A percentile compares a stretch with the other conserved stretches of the same genome.
Evolutionary conservation across 2,329 filamentous ascomycete species (phyloP).

Genomic region (Fusarium nodosum): DNA sequence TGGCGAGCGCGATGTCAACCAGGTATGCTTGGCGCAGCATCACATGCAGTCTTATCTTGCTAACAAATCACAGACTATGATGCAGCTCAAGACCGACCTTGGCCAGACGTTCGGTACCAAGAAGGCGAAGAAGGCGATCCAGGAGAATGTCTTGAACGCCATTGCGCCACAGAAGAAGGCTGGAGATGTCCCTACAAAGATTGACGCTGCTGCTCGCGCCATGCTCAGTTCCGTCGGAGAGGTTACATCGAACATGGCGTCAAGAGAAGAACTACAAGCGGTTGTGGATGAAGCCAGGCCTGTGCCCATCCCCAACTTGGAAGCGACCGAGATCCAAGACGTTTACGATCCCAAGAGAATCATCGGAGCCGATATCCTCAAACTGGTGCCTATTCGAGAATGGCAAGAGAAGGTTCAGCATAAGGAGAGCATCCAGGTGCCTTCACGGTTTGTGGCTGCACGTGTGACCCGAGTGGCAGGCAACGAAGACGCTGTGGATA

Average conservation of each 20-base stretch:
- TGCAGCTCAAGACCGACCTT: constrained; percentile 75
- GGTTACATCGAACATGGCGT: constrained; percentile 74
- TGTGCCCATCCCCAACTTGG: constrained; percentile 76
- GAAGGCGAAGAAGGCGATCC: constrained; percentile 84
- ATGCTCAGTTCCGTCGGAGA: constrained; percentile 75
- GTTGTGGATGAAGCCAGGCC: constrained; percentile 77
- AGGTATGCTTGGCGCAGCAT: constrained; percentile 42
- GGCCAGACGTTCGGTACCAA: constrained; percentile 86
- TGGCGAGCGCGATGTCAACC: constrained; percentile 51
- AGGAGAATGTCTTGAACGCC: constrained; percentile 77
- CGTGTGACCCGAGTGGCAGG: constrained; percentile 69
- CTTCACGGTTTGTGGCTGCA: constrained; percentile 74
- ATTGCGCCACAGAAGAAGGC: constrained; percentile 64
- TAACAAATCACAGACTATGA: constrained; percentile 63
- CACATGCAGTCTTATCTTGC: constrained; percentile 6
- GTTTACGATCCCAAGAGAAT: constrained; percentile 78
- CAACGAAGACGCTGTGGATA: constrained; percentile 65
- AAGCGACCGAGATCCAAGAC: constrained; percentile 76
- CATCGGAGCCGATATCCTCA: constrained; percentile 76
- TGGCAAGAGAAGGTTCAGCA: constrained; percentile 78
- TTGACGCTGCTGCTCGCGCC: constrained; percentile 68
- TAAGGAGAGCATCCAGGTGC: constrained; percentile 68
- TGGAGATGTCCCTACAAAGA: constrained; percentile 59
- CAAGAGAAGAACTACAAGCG: constrained; percentile 74
- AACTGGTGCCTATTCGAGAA: constrained; percentile 76